Evolutionary conservation across 306 rosid species (phyloP), one percentile per base, ranked within the genome.

Genomic region (Prosopis cineraria): DNA sequence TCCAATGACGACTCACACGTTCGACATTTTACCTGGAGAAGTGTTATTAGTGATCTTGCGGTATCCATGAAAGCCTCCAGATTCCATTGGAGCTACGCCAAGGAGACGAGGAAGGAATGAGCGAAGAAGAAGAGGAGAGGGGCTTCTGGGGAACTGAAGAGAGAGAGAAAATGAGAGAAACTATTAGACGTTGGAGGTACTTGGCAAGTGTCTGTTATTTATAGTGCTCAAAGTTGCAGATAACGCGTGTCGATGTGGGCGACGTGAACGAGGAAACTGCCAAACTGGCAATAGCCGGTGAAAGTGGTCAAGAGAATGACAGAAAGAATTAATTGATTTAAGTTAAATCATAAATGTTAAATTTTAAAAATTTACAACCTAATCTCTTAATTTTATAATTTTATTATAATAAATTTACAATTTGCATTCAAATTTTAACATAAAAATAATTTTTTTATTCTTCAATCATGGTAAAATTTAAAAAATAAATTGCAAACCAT

Each of bases 1-100:
- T n/a, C 6, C 8, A n/a, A n/a, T 25, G 25, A 56, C 25, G 59
- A n/a, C 29, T 25, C 11, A 25, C 19, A 25, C 65, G 13, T 25
- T 2, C 27, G 3, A 59, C 13, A 78, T 22, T 41, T 58, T 84
- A 84, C 89, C 90, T 12, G 91, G 68, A 70, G 63, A 72, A 19
- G 76, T 0, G 34, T 83, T 27, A 84, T 71, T 85, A 80, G 88
- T 82, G 76, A 81, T 84, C 88, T 85, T 91, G 84, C 88, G 86
- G 78, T 85, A 91, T 81, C 97, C 94, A 69, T 90, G 91, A 81
- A 87, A 91, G 82, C 90, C 94, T 72, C 84, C 87, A 75, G 71
- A 73, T 34, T 90, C 93, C 97, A 90, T 88, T 37, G 27, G 37
- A 27, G 56, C 27, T 17, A 34, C 3, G 29, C 44, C 4, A 52